Conservation (phyloP, 2,329 filamentous ascomycete genomes). For the Neodidymelliopsis sp. region DNA sequence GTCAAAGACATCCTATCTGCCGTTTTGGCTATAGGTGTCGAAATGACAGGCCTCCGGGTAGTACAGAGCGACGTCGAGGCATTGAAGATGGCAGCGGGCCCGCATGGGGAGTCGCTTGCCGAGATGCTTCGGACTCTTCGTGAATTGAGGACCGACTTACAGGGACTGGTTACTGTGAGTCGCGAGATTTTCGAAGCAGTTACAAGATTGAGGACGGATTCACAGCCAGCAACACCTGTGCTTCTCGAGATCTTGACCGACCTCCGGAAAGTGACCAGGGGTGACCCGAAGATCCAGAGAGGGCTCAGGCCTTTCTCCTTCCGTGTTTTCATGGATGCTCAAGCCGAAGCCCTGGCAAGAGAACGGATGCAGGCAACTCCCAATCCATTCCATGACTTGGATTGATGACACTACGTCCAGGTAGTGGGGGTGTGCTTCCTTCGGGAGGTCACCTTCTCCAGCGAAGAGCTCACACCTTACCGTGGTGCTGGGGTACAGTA, state of each 20-base stretch:
- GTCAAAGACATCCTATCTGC: not conserved
- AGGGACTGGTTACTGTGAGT: slow-evolving; percentile 7
- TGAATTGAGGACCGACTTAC: slow-evolving; percentile 17
- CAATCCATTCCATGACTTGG: slow-evolving; percentile 22
- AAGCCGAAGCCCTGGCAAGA: slow-evolving; percentile 18
- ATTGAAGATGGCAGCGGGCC: too few relatives aligned
- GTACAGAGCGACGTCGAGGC: too few relatives aligned
- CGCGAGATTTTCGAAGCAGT: slow-evolving; percentile 10
- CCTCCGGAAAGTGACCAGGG: slow-evolving; percentile 4
- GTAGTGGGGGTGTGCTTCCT: slow-evolving; percentile 9
- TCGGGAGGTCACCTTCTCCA: slow-evolving; percentile 8
- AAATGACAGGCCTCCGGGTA: too few relatives aligned
- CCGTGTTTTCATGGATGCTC: slow-evolving; percentile 1
- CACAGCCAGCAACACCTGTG: slow-evolving; percentile 6
- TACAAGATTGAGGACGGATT: slow-evolving; percentile 11
- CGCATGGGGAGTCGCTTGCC: slow-evolving; percentile 6
- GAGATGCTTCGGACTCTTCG: slow-evolving; percentile 7
- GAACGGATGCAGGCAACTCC: slow-evolving; percentile 21
- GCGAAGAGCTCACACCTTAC: slow-evolving; percentile 16
- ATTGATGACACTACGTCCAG: slow-evolving; percentile 18
- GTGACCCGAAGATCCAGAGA: slow-evolving; percentile 17
- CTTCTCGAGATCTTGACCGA: slow-evolving; percentile 19
- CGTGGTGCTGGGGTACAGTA: slow-evolving; percentile 17
- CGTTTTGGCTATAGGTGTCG: too few relatives aligned
- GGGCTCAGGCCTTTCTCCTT: slow-evolving; percentile 18